Evolutionary conservation across 2,329 filamentous ascomycete genomes (phyloP).

Genomic region (Trichoderma polysporum): DNA sequence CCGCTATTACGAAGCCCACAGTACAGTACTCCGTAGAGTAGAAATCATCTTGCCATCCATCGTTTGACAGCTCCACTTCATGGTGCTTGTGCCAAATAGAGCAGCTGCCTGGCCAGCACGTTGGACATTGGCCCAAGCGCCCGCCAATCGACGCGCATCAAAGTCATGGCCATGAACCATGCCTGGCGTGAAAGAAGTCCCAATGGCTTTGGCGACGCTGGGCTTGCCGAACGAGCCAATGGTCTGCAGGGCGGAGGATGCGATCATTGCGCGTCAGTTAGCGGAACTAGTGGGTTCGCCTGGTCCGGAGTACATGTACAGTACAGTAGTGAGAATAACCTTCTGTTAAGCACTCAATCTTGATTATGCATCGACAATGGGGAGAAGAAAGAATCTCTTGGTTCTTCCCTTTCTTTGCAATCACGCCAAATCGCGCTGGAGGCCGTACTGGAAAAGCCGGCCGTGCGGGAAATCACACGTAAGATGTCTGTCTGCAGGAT

Average conservation of each 20-base stretch:
- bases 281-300: not conserved
- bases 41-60: not conserved
- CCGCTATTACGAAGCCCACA: slow-evolving; percentile 10
- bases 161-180: slow-evolving; percentile 5
- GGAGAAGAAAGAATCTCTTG: not conserved
- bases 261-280: slow-evolving; percentile 12
- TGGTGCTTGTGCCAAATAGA: not conserved
- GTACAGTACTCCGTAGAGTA: too few species aligned
- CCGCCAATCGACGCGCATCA: slow-evolving; percentile 14
- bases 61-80: slow-evolving; percentile 3
- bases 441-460: not conserved
- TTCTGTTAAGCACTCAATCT: not conserved
- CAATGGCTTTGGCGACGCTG: not conserved
- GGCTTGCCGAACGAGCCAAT: slow-evolving; percentile 4
- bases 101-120: slow-evolving; percentile 7
- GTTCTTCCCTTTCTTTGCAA: not conserved
- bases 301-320: too few species aligned
- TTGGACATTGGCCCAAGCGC: not conserved
- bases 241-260: slow-evolving; percentile 1
- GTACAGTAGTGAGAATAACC: not conserved
- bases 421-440: not conserved
- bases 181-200: too few species aligned
- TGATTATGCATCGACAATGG: not conserved
- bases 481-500: slow-evolving; percentile 1
- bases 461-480: not conserved